Conservation (phyloP, 2,329 filamentous ascomycete species). For the Colletotrichum caudatum region DNA sequence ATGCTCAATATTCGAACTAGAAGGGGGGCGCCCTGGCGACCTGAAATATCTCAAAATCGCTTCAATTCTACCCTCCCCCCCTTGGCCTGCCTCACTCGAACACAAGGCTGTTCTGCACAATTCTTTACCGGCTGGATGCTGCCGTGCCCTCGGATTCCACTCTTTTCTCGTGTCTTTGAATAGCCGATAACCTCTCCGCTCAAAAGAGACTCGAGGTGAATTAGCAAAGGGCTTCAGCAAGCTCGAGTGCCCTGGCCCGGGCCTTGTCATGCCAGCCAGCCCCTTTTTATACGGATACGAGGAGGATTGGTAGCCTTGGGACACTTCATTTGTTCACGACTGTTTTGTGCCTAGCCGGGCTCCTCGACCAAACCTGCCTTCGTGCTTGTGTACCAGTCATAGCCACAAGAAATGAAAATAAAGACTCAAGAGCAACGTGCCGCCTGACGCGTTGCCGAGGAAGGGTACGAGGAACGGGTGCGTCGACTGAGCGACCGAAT, state of each 20-base stretch:
- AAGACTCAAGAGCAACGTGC: conserved; percentile 5
- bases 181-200: not conserved
- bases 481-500: conserved; percentile 19
- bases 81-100: conserved; percentile 3
- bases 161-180: conserved; percentile 9
- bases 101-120: conserved; percentile 11
- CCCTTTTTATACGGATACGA: conserved; percentile 41
- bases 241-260: not conserved
- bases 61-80: conserved; percentile 9
- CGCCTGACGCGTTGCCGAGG: conserved; percentile 12
- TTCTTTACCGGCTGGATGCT: not conserved
- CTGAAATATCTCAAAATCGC: conserved; percentile 36
- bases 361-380: not conserved
- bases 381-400: not conserved
- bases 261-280: conserved; percentile 28
- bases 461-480: conserved; percentile 14
- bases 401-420: not conserved
- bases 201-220: conserved; percentile 3
- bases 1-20: conserved; percentile 26
- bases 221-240: conserved; percentile 1
- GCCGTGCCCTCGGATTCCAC: not conserved
- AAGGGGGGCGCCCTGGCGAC: conserved; percentile 26
- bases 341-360: conserved; percentile 13
- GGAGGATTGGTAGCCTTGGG: conserved; percentile 16
- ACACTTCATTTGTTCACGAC: conserved; percentile 30